These are phyloP conservation scores for Fusarium sp. DNA, from an alignment of 2,329 filamentous ascomycete genomes.

Conservation along the genomic window DNA sequence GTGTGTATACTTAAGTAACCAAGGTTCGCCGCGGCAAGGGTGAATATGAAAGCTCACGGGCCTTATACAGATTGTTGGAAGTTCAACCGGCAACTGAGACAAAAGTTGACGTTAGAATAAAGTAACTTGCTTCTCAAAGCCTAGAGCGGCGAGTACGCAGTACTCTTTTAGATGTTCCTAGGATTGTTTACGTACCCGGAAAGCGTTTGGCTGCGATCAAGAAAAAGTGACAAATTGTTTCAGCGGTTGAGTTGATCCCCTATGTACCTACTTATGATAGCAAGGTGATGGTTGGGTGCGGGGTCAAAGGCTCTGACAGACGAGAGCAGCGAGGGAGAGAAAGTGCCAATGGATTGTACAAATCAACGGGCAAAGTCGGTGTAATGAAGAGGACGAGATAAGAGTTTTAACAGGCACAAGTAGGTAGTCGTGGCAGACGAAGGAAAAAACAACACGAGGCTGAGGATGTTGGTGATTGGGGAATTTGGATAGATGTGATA, in stretches of 20 bases:
- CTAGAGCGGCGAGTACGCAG: not conserved
- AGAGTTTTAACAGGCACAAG: not conserved
- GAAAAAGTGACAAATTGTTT: constrained; percentile 27
- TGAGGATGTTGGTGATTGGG: constrained; percentile 29
- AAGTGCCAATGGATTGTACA: constrained; percentile 32
- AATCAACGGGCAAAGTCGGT: constrained; percentile 15
- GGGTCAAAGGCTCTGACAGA: constrained; percentile 28
- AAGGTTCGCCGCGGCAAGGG: not conserved
- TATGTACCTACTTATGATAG: constrained; percentile 9
- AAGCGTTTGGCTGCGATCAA: constrained; percentile 19
- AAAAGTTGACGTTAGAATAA: constrained; percentile 14
- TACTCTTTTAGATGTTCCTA: not conserved
- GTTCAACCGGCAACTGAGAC: constrained; percentile 7
- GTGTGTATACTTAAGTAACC: not conserved
- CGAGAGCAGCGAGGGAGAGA: constrained; percentile 22
- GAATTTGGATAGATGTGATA: constrained; percentile 27
- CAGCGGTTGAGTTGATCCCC: constrained; percentile 27
- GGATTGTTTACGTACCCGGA: constrained; percentile 29
- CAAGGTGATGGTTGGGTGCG: constrained; percentile 36
- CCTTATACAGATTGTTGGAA: not conserved
- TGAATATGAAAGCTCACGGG: not conserved
- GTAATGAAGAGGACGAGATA: not conserved
- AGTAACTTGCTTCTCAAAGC: not conserved
- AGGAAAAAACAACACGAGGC: constrained; percentile 8
- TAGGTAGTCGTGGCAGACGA: constrained; percentile 4